Base-by-base conservation (phyloP, 2,329 filamentous ascomycete genomes). In the Lasiodiplodia sp. region DNA sequence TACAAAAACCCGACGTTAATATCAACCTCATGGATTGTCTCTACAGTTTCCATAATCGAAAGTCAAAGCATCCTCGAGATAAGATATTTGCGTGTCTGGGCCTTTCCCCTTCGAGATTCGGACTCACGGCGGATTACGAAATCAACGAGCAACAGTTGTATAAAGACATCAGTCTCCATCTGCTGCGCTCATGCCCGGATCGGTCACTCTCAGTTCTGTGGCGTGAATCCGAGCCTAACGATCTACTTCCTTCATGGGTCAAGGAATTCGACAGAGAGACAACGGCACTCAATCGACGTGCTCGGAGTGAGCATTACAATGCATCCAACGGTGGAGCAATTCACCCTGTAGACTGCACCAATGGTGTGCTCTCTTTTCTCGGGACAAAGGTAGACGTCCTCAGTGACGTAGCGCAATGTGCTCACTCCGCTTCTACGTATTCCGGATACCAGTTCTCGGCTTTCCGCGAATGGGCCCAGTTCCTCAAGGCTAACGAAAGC, bases 11-110 rank as follows among this genome's bases (percentile, higher is more conserved):
- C 11, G 49, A 10, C 2, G n/a, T 7, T 6, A n/a, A 4, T 3
- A 23, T 40, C 56, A 60, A 25, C 18, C 34, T 64, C 31, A 34
- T 64, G 44, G 47, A 64, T 4, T 51, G 10, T 5, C 12, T 34
- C 40, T 21, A 51, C 16, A 51, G 2, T 4, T 64, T 64, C n/a
- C 40, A 51, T 16, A 21, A 51, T 14, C 25, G 60, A 2, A 10
- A 64, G 16, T 21, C 60, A 12, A 64, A 64, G 21, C 40, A 64
- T 16, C 16, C 23, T 10, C 60, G 44, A 7, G 60, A 64, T 16
- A 51, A 51, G 10, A 38, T 64, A 34, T 64, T 31, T 10, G 60
- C 60, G 2, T 21, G 49, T 4, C 28, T 64, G 0, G 60, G 40
- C 3, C 25, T 64, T 11, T 25, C 37, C 4, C 60, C 60, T 12